A percentile compares a stretch with the other conserved stretches of the same genome.
phyloP scores from a whole-genome alignment of 139 green algal genomes.

The Parachlorella kessleri region DNA sequence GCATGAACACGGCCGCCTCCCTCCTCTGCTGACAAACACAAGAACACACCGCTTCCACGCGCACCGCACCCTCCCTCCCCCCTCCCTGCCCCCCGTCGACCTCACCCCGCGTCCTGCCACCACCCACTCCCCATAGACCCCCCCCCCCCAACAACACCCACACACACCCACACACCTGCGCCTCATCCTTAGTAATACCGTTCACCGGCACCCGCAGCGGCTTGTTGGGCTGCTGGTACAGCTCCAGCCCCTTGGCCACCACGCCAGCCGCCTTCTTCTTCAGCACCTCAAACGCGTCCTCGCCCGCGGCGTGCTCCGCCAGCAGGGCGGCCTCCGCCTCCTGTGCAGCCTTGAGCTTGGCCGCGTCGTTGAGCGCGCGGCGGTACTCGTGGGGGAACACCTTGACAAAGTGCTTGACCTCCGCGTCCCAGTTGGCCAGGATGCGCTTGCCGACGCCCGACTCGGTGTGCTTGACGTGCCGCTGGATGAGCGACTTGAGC shows the following conservation, averaged over 20 bases:
- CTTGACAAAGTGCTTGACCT: slow-evolving; percentile 69
- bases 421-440: slow-evolving; percentile 73
- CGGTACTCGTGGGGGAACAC: slow-evolving; percentile 79
- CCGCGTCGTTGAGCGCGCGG: slow-evolving; percentile 61
- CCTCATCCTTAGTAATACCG: neutral
- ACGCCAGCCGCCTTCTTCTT: slow-evolving; percentile 63
- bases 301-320: slow-evolving; percentile 5
- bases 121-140: no score
- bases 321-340: slow-evolving; percentile 60
- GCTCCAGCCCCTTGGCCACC: slow-evolving; percentile 40
- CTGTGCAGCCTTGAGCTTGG: slow-evolving; percentile 56
- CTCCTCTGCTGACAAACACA: no score
- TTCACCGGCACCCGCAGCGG: neutral
- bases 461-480: slow-evolving; percentile 83
- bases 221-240: slow-evolving; percentile 21
- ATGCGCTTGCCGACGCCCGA: slow-evolving; percentile 62
- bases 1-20: no score
- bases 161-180: neutral
- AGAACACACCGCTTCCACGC: no score
- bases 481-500: slow-evolving; percentile 80
- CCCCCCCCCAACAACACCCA: neutral
- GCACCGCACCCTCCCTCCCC: no score
- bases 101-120: no score
- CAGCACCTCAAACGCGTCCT: slow-evolving; percentile 87
- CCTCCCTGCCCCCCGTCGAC: no score